phyloP scores from a whole-genome alignment of 2,329 filamentous ascomycete genomes.

The Alternaria triticimaculans region DNA sequence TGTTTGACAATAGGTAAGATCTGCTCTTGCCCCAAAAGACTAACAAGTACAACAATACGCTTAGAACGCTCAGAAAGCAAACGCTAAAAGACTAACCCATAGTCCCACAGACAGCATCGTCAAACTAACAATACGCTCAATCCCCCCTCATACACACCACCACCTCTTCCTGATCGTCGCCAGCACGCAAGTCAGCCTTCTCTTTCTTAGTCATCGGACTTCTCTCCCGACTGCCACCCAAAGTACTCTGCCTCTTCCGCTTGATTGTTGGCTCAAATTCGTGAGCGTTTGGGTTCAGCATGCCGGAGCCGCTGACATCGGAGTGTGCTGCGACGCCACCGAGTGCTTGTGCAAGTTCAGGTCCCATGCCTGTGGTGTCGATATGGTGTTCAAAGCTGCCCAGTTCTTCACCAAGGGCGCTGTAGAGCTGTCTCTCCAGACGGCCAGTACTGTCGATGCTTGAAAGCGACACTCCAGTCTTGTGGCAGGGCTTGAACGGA shows the following conservation, averaged over 20 bases:
- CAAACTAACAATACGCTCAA: background rate
- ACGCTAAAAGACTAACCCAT: background rate
- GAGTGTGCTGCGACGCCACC: slow-evolving; percentile 1
- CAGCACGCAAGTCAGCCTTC: slow-evolving; percentile 12
- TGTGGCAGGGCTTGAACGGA: slow-evolving; percentile 29
- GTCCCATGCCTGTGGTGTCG: slow-evolving; percentile 15
- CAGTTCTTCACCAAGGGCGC: slow-evolving; percentile 41
- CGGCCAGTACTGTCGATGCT: slow-evolving; percentile 38
- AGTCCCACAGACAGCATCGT: background rate
- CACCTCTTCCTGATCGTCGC: background rate
- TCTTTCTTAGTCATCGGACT: slow-evolving; percentile 38
- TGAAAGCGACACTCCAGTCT: slow-evolving; percentile 24
- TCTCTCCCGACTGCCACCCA: slow-evolving; percentile 24
- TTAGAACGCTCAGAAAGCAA: background rate
- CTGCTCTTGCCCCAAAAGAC: too few relatives aligned
- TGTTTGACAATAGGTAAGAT: too few relatives aligned
- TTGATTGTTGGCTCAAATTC: slow-evolving; percentile 30
- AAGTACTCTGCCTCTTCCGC: slow-evolving; percentile 36
- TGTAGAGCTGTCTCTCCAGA: slow-evolving; percentile 38
- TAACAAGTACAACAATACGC: background rate
- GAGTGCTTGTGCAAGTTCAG: slow-evolving; percentile 20
- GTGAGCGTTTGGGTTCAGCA: slow-evolving; percentile 4
- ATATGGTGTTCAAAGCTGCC: slow-evolving; percentile 28
- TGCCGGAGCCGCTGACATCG: slow-evolving; percentile 2
- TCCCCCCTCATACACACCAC: slow-evolving; percentile 1